phyloP scores from a whole-genome alignment of 495 filamentous ascomycete species.

The Penicillium salamii region DNA sequence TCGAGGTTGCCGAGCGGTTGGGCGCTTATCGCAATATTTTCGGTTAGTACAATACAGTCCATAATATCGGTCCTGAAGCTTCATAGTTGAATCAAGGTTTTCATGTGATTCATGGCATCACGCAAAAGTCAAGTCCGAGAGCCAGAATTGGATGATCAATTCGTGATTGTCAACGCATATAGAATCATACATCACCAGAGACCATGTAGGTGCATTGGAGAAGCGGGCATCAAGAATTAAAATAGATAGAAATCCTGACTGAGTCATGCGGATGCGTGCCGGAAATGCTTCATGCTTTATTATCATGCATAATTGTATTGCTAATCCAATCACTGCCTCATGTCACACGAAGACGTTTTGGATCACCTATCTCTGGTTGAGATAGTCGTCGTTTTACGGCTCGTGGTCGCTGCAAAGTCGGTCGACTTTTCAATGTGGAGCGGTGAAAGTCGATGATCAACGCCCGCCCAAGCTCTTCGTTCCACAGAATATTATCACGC shows the following conservation, averaged over 20 bases:
- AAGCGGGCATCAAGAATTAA: too few species aligned
- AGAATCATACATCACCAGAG: too few species aligned
- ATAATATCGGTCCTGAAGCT: too few species aligned
- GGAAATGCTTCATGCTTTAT: too few species aligned
- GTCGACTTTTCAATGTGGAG: constrained; percentile 13
- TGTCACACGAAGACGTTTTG: constrained; percentile 13
- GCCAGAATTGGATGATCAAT: too few species aligned
- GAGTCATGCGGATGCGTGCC: not conserved
- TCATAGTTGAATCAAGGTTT: not conserved
- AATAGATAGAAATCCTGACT: too few species aligned
- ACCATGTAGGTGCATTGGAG: too few species aligned
- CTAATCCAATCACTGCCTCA: not conserved
- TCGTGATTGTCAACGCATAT: too few species aligned
- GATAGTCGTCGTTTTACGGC: constrained; percentile 13
- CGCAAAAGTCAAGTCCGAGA: too few species aligned
- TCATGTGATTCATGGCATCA: too few species aligned
- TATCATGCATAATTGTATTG: constrained; percentile 5
- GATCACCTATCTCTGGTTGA: constrained; percentile 7
- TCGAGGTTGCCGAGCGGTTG: too few species aligned
- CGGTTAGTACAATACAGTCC: constrained; percentile 13
- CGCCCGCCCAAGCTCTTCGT: constrained; percentile 24
- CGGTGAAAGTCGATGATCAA: too few species aligned
- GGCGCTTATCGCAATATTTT: constrained; percentile 6
- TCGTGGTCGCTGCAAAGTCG: constrained; percentile 1
- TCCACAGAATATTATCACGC: constrained; percentile 29